These are phyloP conservation scores for Ceratobasidium sp. DNA, from an alignment of 1,284 basidiomycete genomes.

Conservation along the genomic window DNA sequence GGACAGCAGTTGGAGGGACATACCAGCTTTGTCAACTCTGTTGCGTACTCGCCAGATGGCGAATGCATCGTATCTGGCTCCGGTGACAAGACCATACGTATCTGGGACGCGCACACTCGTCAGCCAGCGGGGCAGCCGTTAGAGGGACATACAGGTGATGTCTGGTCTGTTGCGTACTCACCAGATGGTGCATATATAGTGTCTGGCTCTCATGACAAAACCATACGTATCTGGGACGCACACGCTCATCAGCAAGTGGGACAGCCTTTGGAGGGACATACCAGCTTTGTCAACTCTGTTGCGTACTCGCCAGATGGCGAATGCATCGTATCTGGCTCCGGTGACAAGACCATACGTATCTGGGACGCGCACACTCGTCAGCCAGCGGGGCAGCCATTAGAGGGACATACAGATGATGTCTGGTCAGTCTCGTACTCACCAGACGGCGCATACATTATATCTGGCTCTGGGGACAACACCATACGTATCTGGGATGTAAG, in stretches of 20 bases:
- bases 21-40: too few species aligned
- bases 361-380: not conserved
- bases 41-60: too few species aligned
- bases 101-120: too few species aligned
- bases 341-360: not conserved
- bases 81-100: too few species aligned
- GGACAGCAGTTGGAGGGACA: too few species aligned
- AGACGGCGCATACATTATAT: conserved; percentile 41
- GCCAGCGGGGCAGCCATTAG: not conserved
- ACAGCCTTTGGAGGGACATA: not conserved
- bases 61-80: too few species aligned
- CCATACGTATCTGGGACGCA: not conserved
- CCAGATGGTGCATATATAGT: not conserved
- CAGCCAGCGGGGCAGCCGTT: too few species aligned
- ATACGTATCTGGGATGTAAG: conserved; percentile 43
- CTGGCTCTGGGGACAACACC: conserved; percentile 43
- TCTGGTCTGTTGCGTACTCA: not conserved
- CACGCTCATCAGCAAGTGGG: not conserved
- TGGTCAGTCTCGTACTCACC: conserved; percentile 38
- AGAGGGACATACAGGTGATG: too few species aligned
- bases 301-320: not conserved
- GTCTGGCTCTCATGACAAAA: not conserved
- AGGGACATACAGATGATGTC: conserved; percentile 42
- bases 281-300: not conserved
- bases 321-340: not conserved